Percentiles rank a stretch among this genome's conserved stretches.
Conservation (phyloP, 176 grass and related monocot species). For the Paspalum vaginatum region DNA sequence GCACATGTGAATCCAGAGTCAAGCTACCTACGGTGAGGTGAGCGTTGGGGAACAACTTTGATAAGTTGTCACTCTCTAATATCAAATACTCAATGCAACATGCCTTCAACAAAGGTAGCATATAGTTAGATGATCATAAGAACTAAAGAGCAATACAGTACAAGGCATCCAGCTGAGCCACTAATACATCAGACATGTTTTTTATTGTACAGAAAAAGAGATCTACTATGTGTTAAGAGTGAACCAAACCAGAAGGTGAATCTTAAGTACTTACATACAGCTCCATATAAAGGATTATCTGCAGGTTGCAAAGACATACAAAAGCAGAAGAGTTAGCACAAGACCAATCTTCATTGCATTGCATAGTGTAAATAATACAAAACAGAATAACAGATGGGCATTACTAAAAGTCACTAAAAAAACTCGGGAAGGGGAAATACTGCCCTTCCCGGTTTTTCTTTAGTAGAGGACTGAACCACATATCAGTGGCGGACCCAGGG, state of each 20-base stretch:
- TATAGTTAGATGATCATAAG: not conserved
- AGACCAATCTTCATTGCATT: not conserved
- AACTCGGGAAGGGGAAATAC: no score
- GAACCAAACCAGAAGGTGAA: not conserved
- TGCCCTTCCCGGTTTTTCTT: no score
- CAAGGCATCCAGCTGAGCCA: not conserved
- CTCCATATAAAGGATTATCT: constrained; percentile 90
- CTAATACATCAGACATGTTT: not conserved
- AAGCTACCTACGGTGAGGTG: constrained; percentile 66
- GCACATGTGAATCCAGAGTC: constrained; percentile 60
- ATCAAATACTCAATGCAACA: constrained; percentile 97
- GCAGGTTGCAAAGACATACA: constrained; percentile 40
- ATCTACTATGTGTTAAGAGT: not conserved
- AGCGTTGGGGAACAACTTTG: constrained; percentile 79
- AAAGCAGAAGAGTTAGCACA: constrained; percentile 36
- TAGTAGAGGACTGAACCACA: no score
- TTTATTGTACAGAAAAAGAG: not conserved
- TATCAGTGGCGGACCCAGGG: no score
- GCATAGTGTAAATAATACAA: constrained; percentile 1
- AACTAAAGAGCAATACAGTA: not conserved
- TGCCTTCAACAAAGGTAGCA: constrained; percentile 54
- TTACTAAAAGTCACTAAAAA: not conserved
- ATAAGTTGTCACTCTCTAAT: constrained; percentile 89
- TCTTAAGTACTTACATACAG: constrained; percentile 78
- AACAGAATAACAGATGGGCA: not conserved